Conservation (phyloP, 441 rosid species). For the Sinapis alba region DNA sequence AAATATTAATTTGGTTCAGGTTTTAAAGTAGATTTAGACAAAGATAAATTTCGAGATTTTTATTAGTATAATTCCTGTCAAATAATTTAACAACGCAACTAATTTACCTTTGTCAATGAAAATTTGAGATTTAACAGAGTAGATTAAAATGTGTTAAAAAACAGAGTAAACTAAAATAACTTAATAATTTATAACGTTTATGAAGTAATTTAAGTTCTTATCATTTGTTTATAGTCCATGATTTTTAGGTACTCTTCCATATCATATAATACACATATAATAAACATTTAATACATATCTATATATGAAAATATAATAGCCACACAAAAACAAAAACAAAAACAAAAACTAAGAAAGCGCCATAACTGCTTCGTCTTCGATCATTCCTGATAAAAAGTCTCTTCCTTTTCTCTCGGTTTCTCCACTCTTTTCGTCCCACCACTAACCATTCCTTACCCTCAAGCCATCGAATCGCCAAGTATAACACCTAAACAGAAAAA, state of each 20-base stretch:
- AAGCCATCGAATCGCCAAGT: not conserved
- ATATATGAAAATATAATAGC: conserved; percentile 19
- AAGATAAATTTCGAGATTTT: not conserved
- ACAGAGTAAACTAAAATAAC: not conserved
- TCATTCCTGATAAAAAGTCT: conserved; percentile 9
- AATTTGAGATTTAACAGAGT: not conserved
- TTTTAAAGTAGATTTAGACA: not conserved
- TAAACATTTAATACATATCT: not conserved
- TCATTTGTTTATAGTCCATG: not conserved
- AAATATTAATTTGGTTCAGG: not conserved
- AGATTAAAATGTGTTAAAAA: not conserved
- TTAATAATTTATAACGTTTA: not conserved
- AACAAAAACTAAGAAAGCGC: conserved; percentile 26
- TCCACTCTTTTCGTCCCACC: conserved; percentile 28
- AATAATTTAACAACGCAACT: not conserved
- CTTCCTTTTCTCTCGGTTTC: conserved; percentile 12
- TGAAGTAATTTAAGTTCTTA: not conserved
- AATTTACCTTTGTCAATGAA: not conserved
- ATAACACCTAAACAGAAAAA: not conserved
- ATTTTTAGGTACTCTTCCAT: not conserved
- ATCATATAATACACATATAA: not conserved
- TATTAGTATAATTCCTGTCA: not conserved
- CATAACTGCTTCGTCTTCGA: conserved; percentile 27
- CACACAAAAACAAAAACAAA: not conserved
- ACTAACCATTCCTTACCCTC: conserved; percentile 10